Percentiles rank a stretch among this genome's conserved stretches.
These are phyloP conservation scores for Botrytis tulipae DNA, from an alignment of 2,329 filamentous ascomycete genomes.

Conservation along the genomic window DNA sequence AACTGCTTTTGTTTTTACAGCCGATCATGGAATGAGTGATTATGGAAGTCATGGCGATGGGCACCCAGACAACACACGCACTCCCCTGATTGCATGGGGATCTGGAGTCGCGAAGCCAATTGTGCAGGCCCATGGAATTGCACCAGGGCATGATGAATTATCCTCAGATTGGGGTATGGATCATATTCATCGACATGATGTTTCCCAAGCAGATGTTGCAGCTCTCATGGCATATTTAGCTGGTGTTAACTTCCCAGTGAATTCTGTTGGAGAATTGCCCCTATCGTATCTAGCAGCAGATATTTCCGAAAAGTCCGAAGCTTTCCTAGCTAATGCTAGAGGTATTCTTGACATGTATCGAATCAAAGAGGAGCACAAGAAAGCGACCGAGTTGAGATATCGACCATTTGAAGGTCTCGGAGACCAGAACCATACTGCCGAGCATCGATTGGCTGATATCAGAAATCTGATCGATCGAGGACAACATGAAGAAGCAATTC, in stretches of 20 bases:
- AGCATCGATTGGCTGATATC: conserved; percentile 67
- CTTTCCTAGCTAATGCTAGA: conserved; percentile 78
- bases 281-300: conserved; percentile 74
- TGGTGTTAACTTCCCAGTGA: conserved; percentile 87
- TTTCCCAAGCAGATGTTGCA: conserved; percentile 89
- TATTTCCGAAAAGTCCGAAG: conserved; percentile 75
- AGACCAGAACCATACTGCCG: conserved; percentile 62
- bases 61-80: conserved; percentile 94
- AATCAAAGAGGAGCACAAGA: conserved; percentile 87
- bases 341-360: conserved; percentile 94
- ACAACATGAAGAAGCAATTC: conserved; percentile 73
- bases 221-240: conserved; percentile 92
- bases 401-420: conserved; percentile 71
- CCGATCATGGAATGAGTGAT: conserved; percentile 98
- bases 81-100: conserved; percentile 89
- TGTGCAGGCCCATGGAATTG: conserved; percentile 52
- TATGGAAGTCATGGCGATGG: conserved; percentile 99
- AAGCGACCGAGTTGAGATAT: conserved; percentile 71
- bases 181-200: conserved; percentile 80
- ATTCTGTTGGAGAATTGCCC: conserved; percentile 91
- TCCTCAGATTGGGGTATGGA: conserved; percentile 87
- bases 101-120: conserved; percentile 80
- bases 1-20: conserved; percentile 95
- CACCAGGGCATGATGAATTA: conserved; percentile 85
- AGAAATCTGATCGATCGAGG: conserved; percentile 63